These are phyloP conservation scores for Aspergillus tamarii DNA, from an alignment of 2,329 filamentous ascomycete genomes.

Conservation along the genomic window DNA sequence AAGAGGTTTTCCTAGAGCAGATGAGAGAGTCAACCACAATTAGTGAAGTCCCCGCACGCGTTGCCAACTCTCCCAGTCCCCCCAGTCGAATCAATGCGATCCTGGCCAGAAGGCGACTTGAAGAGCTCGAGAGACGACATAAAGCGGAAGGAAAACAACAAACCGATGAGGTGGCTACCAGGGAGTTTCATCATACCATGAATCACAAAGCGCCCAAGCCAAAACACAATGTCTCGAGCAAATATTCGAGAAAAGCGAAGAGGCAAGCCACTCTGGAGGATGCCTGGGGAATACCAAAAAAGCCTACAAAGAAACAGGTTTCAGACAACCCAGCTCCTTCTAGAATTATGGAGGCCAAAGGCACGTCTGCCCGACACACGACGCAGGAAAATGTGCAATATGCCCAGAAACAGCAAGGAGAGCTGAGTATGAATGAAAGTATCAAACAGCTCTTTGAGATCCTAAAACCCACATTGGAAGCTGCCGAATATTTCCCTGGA, in stretches of 20 bases:
- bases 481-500: conserved; percentile 39
- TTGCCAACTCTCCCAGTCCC: background rate
- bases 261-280: conserved; percentile 34
- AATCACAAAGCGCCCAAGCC: conserved; percentile 29
- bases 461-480: conserved; percentile 37
- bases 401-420: background rate
- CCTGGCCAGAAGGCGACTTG: conserved; percentile 13
- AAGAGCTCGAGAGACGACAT: conserved; percentile 18
- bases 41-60: background rate
- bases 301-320: conserved; percentile 9
- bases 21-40: background rate
- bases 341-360: background rate
- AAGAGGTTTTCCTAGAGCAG: conserved; percentile 1
- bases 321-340: background rate
- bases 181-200: conserved; percentile 35
- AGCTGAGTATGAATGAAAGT: conserved; percentile 7
- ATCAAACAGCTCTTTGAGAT: conserved; percentile 31
- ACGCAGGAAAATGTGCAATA: background rate
- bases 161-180: conserved; percentile 24
- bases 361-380: background rate
- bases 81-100: conserved; percentile 5
- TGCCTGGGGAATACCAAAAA: conserved; percentile 29
- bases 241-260: conserved; percentile 23
- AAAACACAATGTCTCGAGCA: conserved; percentile 19
- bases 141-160: conserved; percentile 15